A percentile compares a stretch with the other conserved stretches of the same genome.
These are phyloP conservation scores for Mallotus repandus DNA, from an alignment of 441 rosid species.

Conservation along the genomic window DNA sequence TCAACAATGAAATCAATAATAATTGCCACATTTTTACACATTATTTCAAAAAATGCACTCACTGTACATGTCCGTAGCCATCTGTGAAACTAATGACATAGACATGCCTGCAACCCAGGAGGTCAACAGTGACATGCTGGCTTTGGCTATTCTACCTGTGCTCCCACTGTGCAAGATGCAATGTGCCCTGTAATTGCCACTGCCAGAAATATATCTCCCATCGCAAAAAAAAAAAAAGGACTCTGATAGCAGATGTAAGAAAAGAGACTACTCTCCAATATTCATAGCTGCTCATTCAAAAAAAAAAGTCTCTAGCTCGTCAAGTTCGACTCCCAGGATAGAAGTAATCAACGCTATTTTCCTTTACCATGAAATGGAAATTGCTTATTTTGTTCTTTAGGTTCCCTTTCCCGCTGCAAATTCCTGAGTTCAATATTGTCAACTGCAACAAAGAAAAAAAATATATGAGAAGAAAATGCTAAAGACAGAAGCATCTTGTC, in stretches of 20 bases:
- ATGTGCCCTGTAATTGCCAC: not conserved
- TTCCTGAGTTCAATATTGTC: conserved; percentile 55
- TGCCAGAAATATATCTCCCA: not conserved
- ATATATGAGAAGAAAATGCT: not conserved
- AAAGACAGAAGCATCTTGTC: not conserved
- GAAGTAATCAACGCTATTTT: conserved; percentile 67
- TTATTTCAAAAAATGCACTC: no score
- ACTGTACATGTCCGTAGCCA: no score
- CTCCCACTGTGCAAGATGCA: not conserved
- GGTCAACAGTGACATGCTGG: not conserved
- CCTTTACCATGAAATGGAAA: conserved; percentile 83
- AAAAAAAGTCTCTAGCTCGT: conserved; percentile 1
- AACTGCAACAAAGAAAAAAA: conserved; percentile 42
- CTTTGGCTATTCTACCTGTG: not conserved
- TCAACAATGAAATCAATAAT: no score
- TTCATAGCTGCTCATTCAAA: not conserved
- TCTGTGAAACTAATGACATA: no score
- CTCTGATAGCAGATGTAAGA: no score
- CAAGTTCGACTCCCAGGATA: conserved; percentile 63
- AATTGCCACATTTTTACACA: no score
- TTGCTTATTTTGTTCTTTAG: conserved; percentile 53
- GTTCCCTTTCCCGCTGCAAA: conserved; percentile 29
- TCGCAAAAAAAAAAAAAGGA: not conserved
- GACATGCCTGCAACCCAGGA: not conserved
- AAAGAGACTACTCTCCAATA: not conserved